Evolutionary conservation across 208 protist genomes (phyloP).

Genomic region (Wallacemonas sp.): DNA sequence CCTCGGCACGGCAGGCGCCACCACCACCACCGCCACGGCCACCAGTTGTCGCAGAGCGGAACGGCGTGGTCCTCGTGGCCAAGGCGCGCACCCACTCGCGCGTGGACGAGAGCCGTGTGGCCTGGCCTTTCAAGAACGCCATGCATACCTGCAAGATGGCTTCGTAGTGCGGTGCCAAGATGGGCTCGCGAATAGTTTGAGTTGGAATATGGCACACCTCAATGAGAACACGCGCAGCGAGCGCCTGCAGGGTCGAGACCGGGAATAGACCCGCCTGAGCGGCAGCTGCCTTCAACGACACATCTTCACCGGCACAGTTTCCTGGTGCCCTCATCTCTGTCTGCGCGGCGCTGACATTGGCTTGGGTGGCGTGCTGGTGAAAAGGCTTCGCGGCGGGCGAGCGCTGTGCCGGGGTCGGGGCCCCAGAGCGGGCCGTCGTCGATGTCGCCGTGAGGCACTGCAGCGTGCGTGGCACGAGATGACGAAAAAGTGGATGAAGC

Average conservation of each 20-base stretch:
- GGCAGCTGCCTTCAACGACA: background rate
- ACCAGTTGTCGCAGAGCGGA: too few relatives aligned
- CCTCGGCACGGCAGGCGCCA: too few relatives aligned
- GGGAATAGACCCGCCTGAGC: background rate
- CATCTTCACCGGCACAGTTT: background rate
- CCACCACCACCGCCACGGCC: too few relatives aligned
- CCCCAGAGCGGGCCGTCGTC: background rate
- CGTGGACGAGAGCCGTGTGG: conserved; percentile 1
- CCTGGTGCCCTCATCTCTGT: too few relatives aligned
- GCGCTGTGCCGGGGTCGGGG: background rate
- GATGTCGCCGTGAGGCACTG: background rate
- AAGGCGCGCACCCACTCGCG: background rate
- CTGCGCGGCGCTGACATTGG: too few relatives aligned
- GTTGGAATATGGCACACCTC: background rate
- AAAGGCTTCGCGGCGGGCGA: background rate
- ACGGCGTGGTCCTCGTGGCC: background rate
- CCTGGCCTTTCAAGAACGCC: background rate
- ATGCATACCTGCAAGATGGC: background rate
- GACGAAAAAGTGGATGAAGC: background rate
- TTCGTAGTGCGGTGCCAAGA: background rate
- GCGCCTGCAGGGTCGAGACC: background rate
- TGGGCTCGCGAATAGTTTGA: background rate
- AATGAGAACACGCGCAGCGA: background rate
- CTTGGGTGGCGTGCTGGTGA: too few relatives aligned
- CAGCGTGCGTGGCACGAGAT: background rate